Evolutionary conservation across 768 basidiomycete genomes (phyloP), one percentile per base, ranked within the genome.

Genomic region (Lepiota venenata): DNA sequence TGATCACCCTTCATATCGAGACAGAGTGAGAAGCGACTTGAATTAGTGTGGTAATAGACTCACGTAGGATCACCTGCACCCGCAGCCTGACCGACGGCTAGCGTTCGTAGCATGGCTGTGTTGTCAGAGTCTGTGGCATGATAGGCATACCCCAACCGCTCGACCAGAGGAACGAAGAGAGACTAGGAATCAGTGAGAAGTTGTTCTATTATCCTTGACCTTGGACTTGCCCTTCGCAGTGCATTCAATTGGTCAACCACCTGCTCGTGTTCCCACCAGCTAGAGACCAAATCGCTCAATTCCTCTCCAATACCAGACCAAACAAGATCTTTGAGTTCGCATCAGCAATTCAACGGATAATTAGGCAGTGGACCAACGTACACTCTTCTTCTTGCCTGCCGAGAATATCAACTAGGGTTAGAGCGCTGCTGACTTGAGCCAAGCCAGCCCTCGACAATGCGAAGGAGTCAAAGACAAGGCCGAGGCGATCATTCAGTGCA

Each of bases 361-460:
- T 10, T 18, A 15, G 45, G 7, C 4, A 39, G 16, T 32, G 15
- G 3, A 29, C n/a, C 8, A 12, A 73, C 84, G 65, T 58, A 85
- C 90, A 83, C 68, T 95, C 92, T 58, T 80, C 80, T 72, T 97
- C 96, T 43, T 78, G 71, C 59, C 77, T 79, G 22, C 52, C 46
- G 60, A 95, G 73, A 41, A 79, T 76, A 47, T 87, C 74, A 40
- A 93, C 74, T 40, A 98, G 75, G 18, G 80, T 82, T 60, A 99
- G 75, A 1, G 87, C 82, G 56, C 84, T 85, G 62, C 91, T 92
- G 32, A 92, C 77, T 54, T 84, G 78, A 45, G 84, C 74, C 62
- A 90, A 81, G 2, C 94, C 94, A n/a, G 93, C 88, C 63, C 85
- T 83, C 46, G 91, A 81, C 27, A 98, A 79, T 1, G 87, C 87